Percentiles rank a stretch among this genome's conserved stretches.
Conservation (phyloP, 2,329 filamentous ascomycete genomes). For the Ploettnerulaceae sp. region DNA sequence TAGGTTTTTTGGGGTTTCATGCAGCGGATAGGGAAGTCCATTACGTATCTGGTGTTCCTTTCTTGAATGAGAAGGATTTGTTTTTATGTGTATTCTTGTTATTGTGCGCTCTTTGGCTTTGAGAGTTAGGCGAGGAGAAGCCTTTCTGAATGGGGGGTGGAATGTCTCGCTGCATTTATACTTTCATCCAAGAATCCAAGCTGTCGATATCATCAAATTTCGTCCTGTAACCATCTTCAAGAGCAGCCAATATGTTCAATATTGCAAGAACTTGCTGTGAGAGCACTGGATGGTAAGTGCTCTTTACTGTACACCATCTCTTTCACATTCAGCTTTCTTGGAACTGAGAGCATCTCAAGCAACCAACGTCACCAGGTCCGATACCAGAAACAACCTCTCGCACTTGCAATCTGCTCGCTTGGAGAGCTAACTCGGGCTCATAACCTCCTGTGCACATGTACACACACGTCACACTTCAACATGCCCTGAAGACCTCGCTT, state of each 20-base stretch:
- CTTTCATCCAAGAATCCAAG: slow-evolving; percentile 41
- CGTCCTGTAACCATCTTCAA: slow-evolving; percentile 38
- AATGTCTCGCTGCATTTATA: slow-evolving; percentile 39
- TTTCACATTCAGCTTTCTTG: no score
- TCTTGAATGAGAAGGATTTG: slow-evolving; percentile 43
- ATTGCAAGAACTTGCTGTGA: slow-evolving; percentile 43
- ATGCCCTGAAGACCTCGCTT: slow-evolving; percentile 39
- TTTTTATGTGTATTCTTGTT: neutral
- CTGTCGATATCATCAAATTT: slow-evolving; percentile 47
- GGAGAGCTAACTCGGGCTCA: slow-evolving; percentile 36
- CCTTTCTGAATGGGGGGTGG: neutral
- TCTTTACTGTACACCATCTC: no score
- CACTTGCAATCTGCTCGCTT: slow-evolving; percentile 36
- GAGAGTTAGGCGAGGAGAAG: neutral
- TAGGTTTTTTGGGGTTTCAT: slow-evolving; percentile 44
- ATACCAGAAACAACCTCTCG: slow-evolving; percentile 35
- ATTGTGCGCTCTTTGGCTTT: neutral
- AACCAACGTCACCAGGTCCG: no score
- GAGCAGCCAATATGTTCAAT: slow-evolving; percentile 34
- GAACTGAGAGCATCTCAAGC: no score
- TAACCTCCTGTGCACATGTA: slow-evolving; percentile 40
- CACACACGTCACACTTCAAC: slow-evolving; percentile 38
- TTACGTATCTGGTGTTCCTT: slow-evolving; percentile 41
- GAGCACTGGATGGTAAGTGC: slow-evolving; percentile 40
- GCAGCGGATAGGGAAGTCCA: slow-evolving; percentile 36